Evolutionary conservation across 108 stramenopile genomes (phyloP), one percentile per base, ranked within the genome.

Genomic region (Thalassiosira profunda): DNA sequence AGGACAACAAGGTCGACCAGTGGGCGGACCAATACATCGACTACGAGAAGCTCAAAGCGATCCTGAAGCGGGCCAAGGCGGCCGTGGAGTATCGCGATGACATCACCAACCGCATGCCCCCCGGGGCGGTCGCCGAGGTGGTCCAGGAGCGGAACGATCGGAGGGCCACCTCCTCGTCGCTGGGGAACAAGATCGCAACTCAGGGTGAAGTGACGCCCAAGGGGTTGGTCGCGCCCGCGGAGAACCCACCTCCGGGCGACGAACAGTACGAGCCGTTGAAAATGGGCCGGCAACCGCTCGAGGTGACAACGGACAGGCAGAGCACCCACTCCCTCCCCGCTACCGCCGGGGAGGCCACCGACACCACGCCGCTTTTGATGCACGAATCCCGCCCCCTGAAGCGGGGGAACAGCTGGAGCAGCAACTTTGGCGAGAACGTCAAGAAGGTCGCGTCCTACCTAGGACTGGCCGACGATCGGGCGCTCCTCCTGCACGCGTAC

Each of bases 1-100:
- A 92, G 62, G 94, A 95, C 85, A 95, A 95, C 68, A 91, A 87
- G 46, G 90, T 92, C 20, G 70, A 81, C 24, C 84, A 91, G 70
- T 95, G 94, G 94, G 58, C 72, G 48, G 76, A 81, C 21, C 60
- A 86, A 47, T 95, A 95, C 59, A 71, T 95, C 34, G 80, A 87
- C 65, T 95, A 95, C 64, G 81, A 82, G 61, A 64, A 61, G 25
- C 53, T 82, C 40, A 82, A 82, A 58, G 17, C 20, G 1, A 35
- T 71, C 5, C 61, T 82, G 2, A 82, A 82, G 67, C 64, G 57
- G 14, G 70, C 74, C 52, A 82, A 82, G 43, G 28, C 44, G 7
- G 67, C 55, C 3, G 23, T 26, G 10, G 54, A 41, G 33, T 12
- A 63, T 36, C 66, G 72, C 10, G 75, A 87, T 30, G 91, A 90